These are phyloP conservation scores for Lanmaoa rubissima DNA, from an alignment of 768 basidiomycete genomes.

Conservation along the genomic window DNA sequence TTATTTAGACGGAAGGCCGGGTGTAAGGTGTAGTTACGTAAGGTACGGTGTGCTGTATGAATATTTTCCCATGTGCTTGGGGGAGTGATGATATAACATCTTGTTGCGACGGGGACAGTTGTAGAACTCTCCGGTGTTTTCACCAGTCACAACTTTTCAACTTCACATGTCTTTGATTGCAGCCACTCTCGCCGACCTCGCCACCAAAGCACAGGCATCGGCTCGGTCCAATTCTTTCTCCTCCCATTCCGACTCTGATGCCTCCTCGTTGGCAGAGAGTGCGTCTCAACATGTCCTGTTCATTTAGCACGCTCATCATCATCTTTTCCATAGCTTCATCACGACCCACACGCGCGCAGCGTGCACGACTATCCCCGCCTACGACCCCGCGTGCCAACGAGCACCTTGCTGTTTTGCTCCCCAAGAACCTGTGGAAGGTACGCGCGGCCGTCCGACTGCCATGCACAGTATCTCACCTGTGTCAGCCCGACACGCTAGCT, in stretches of 20 bases:
- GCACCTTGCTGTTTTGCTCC: constrained; percentile 75
- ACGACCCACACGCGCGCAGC: constrained; percentile 19
- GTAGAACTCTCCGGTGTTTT: constrained; percentile 3
- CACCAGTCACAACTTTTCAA: constrained; percentile 4
- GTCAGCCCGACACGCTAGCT: constrained; percentile 60
- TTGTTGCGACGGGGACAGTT: constrained; percentile 26
- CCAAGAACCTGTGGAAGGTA: constrained; percentile 74
- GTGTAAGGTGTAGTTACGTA: constrained; percentile 15
- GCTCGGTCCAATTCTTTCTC: constrained; percentile 5
- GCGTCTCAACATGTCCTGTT: background rate
- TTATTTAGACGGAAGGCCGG: constrained; percentile 15
- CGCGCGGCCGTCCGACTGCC: constrained; percentile 7
- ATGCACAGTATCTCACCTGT: constrained; percentile 17
- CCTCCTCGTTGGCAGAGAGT: constrained; percentile 13
- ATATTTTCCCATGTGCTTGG: constrained; percentile 26
- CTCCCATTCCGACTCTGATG: constrained; percentile 10
- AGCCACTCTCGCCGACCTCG: constrained; percentile 26
- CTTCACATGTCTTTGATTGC: constrained; percentile 33
- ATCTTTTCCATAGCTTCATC: constrained; percentile 16
- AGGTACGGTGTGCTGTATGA: constrained; percentile 7
- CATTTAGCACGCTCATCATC: constrained; percentile 2
- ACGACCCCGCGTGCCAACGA: constrained; percentile 47
- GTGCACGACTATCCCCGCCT: constrained; percentile 15
- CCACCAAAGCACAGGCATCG: constrained; percentile 25
- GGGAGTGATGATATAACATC: constrained; percentile 28